Evolutionary conservation across 2,329 filamentous ascomycete genomes (phyloP).

Genomic region (Celoporthe dispersa): DNA sequence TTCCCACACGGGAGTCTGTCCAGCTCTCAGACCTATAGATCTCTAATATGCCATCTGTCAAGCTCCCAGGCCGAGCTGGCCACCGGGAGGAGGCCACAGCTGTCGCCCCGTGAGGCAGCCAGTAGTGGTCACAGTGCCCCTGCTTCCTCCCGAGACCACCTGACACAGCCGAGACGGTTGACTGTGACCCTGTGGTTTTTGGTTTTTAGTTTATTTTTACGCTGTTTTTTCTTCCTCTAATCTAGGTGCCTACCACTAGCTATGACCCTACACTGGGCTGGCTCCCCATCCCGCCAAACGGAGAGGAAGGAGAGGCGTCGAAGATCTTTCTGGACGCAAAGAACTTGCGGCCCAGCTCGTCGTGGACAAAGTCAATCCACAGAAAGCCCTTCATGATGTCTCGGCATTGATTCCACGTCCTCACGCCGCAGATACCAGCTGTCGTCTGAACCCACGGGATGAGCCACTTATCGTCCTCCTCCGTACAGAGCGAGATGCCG

Average conservation of each 20-base stretch:
- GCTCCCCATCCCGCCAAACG: not conserved
- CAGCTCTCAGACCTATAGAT: not conserved
- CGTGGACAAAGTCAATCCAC: slow-evolving; percentile 27
- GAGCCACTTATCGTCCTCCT: slow-evolving; percentile 32
- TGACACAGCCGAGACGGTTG: not conserved
- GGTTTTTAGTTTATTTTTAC: too few relatives aligned
- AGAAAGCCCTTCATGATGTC: slow-evolving; percentile 9
- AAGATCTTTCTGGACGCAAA: not conserved
- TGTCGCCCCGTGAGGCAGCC: too few relatives aligned
- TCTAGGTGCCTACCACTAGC: not conserved
- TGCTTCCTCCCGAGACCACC: not conserved
- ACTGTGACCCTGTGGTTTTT: slow-evolving; percentile 1
- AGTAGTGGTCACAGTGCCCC: too few relatives aligned
- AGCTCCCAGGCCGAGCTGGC: not conserved
- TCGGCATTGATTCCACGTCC: slow-evolving; percentile 30
- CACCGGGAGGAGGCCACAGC: too few relatives aligned
- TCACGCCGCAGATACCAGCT: slow-evolving; percentile 28
- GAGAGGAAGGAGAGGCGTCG: not conserved
- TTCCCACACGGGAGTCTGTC: not conserved
- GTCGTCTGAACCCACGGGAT: slow-evolving; percentile 32
- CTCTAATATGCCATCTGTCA: not conserved
- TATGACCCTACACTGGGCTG: not conserved
- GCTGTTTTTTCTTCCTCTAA: too few relatives aligned
- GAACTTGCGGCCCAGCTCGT: not conserved
- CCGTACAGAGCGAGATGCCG: slow-evolving; percentile 34